A percentile compares a stretch with the other conserved stretches of the same genome.
phyloP scores from a whole-genome alignment of 176 grass and related monocot species.

The Bolboschoenus planiculmis region DNA sequence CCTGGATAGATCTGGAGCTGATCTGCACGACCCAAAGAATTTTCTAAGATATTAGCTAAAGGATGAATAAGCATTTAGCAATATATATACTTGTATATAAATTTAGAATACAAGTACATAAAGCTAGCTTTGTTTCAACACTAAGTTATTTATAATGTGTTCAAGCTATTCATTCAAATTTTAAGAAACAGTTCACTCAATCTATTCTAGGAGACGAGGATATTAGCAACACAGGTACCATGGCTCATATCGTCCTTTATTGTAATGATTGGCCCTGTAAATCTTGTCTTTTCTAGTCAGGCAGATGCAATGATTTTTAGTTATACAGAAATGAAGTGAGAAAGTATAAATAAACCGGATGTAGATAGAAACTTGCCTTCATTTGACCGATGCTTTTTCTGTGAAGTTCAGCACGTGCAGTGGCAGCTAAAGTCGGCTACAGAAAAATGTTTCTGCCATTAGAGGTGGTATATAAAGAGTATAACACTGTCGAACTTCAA shows the following conservation, averaged over 20 bases:
- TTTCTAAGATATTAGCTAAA: constrained; percentile 8
- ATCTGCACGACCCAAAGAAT: constrained; percentile 44
- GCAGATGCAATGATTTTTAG: background rate
- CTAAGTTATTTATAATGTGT: background rate
- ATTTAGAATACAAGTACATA: background rate
- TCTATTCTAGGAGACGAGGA: background rate
- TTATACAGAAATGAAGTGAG: background rate
- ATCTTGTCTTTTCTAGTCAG: background rate
- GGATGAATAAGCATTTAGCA: background rate
- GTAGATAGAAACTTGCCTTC: constrained; percentile 45
- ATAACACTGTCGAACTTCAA: background rate
- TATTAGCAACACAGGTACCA: background rate
- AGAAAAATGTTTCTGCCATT: constrained; percentile 30
- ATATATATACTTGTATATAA: background rate
- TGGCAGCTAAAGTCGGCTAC: constrained; percentile 60
- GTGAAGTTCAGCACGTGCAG: constrained; percentile 67
- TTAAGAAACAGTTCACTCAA: background rate
- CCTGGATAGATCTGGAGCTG: constrained; percentile 51
- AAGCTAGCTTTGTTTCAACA: background rate
- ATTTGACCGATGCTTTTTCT: constrained; percentile 89
- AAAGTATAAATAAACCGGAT: background rate
- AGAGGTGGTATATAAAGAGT: constrained; percentile 8
- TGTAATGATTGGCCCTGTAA: background rate
- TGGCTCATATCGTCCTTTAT: background rate
- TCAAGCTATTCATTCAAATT: background rate